Evolutionary conservation across 2,329 filamentous ascomycete species (phyloP).

Genomic region (Mycogone perniciosa): DNA sequence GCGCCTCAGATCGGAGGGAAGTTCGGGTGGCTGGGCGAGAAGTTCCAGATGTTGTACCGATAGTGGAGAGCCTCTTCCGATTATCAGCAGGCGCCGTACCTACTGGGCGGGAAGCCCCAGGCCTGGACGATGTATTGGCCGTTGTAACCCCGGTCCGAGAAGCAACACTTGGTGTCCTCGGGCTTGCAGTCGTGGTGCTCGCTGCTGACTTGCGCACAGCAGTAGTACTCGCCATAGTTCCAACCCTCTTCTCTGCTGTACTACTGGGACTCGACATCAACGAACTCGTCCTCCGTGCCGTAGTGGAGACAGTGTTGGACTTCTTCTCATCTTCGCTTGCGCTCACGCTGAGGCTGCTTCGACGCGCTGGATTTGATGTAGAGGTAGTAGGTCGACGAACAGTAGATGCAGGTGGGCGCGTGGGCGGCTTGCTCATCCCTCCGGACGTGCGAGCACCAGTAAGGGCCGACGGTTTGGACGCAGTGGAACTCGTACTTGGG

Average conservation of each 20-base stretch:
- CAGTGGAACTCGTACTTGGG: conserved; percentile 13
- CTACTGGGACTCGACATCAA: conserved; percentile 34
- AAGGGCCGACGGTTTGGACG: conserved; percentile 13
- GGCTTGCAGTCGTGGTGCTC: conserved; percentile 23
- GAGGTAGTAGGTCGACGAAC: conserved; percentile 28
- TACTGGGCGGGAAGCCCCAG: conserved; percentile 20
- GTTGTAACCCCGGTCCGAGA: conserved; percentile 24
- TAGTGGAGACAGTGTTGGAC: conserved; percentile 30
- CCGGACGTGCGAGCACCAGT: conserved; percentile 32
- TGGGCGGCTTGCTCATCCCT: conserved; percentile 42
- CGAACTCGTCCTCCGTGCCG: conserved; percentile 39
- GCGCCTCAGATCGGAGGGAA: conserved; percentile 35
- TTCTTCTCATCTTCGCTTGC: conserved; percentile 47
- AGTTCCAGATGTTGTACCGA: conserved; percentile 33
- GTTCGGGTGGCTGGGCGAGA: conserved; percentile 23
- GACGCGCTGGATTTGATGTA: conserved; percentile 36
- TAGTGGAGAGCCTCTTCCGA: conserved; percentile 51
- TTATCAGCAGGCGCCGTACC: conserved; percentile 30
- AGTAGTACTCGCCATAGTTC: conserved; percentile 25
- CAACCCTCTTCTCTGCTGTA: conserved; percentile 30
- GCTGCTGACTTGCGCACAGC: conserved; percentile 30
- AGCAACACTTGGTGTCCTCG: conserved; percentile 29
- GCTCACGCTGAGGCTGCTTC: conserved; percentile 41
- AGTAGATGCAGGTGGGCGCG: conserved; percentile 37
- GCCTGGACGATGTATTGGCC: conserved; percentile 27